A percentile compares a stretch with the other conserved stretches of the same genome.
Evolutionary conservation across 106 monocot species (phyloP).

Genomic region (Dactylorhiza incarnata): DNA sequence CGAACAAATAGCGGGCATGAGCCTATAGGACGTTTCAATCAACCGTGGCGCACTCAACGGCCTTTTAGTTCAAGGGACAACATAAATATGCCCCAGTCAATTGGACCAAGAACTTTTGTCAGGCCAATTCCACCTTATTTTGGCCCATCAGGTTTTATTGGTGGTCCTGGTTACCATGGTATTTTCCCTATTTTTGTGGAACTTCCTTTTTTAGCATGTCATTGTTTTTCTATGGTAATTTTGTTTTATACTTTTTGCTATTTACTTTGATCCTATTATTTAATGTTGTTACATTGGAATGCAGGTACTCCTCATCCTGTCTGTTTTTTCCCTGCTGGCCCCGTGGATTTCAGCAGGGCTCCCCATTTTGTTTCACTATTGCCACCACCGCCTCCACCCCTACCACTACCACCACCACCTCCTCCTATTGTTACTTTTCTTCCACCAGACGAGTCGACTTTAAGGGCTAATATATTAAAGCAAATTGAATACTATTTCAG

Average conservation of each 20-base stretch:
- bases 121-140: constrained; percentile 49
- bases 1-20: constrained; percentile 37
- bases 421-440: constrained; percentile 15
- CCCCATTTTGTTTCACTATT: constrained; percentile 34
- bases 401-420: constrained; percentile 17
- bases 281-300: constrained; percentile 5
- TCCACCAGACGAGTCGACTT: constrained; percentile 19
- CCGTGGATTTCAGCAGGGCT: constrained; percentile 50
- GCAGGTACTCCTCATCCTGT: constrained; percentile 58
- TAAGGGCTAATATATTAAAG: constrained; percentile 34
- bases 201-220: background rate
- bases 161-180: constrained; percentile 72
- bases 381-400: constrained; percentile 9
- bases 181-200: constrained; percentile 8
- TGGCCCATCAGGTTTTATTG: constrained; percentile 46
- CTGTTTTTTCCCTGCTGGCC: constrained; percentile 44
- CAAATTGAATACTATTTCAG: constrained; percentile 98
- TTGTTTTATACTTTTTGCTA: background rate
- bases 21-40: constrained; percentile 31
- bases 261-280: constrained; percentile 2
- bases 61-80: constrained; percentile 39
- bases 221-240: background rate
- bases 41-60: constrained; percentile 33
- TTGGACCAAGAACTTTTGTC: constrained; percentile 41
- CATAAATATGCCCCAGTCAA: constrained; percentile 47